Conservation (phyloP, 2,329 filamentous ascomycete species). For the Stenocarpella maydis region DNA sequence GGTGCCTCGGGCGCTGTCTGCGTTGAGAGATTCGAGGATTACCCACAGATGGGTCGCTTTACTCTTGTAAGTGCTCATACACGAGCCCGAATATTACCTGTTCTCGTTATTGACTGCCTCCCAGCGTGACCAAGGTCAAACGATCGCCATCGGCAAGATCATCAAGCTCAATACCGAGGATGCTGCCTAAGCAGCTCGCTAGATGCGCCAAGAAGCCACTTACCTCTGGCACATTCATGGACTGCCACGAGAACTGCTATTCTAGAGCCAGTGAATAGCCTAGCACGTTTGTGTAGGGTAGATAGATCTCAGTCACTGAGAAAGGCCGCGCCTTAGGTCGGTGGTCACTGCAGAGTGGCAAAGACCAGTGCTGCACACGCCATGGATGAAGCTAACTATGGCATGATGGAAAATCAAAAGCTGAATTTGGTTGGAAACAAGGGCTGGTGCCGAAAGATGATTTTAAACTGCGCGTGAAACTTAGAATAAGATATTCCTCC, state of each 20-base stretch:
- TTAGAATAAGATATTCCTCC: neutral
- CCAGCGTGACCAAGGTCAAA: constrained; percentile 77
- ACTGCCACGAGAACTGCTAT: neutral
- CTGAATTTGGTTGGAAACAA: neutral
- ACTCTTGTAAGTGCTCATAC: constrained; percentile 66
- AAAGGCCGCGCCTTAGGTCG: neutral
- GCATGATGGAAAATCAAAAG: constrained; percentile 1
- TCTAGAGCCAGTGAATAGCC: neutral
- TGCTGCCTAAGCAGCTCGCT: constrained; percentile 37
- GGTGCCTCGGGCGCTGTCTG: constrained; percentile 88
- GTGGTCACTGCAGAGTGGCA: neutral
- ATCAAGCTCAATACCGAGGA: constrained; percentile 76
- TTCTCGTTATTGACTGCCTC: constrained; percentile 38
- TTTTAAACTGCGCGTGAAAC: neutral
- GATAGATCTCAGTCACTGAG: constrained; percentile 16
- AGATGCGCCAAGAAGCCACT: too few species aligned
- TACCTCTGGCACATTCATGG: too few species aligned
- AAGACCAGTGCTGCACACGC: neutral
- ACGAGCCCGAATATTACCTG: constrained; percentile 37
- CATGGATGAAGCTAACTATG: neutral
- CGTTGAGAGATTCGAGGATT: constrained; percentile 94
- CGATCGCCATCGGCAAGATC: constrained; percentile 99
- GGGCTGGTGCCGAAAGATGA: neutral
- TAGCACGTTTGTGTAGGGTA: neutral
- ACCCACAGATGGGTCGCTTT: constrained; percentile 91